These are phyloP conservation scores for Pythium sp. DNA, from an alignment of 352 stramenopile genomes.

Conservation along the genomic window DNA sequence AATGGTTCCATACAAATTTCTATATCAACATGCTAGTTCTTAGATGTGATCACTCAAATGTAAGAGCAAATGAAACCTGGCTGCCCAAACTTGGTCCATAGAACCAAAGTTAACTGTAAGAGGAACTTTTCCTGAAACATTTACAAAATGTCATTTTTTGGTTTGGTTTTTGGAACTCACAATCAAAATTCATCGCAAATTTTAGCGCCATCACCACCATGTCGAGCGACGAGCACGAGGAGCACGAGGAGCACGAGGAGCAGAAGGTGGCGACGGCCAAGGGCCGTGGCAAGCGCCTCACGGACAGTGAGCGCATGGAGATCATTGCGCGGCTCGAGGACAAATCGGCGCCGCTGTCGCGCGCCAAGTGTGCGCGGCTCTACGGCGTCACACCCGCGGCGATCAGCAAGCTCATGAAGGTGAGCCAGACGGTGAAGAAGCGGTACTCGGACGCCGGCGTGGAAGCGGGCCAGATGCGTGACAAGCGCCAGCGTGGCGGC, in stretches of 20 bases:
- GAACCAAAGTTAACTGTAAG: no score
- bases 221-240: slow-evolving; percentile 1
- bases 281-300: slow-evolving; percentile 59
- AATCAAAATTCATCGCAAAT: background rate
- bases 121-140: background rate
- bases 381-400: slow-evolving; percentile 69
- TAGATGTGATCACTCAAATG: no score
- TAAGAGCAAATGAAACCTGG: no score
- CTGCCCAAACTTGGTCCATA: no score
- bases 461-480: slow-evolving; percentile 26
- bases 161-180: background rate
- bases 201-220: background rate
- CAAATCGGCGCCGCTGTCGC: slow-evolving; percentile 41
- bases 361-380: slow-evolving; percentile 51
- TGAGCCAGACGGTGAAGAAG: slow-evolving; percentile 63
- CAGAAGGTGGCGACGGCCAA: slow-evolving; percentile 24
- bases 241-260: background rate
- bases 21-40: no score
- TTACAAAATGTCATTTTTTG: background rate
- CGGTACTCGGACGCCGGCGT: slow-evolving; percentile 54
- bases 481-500: slow-evolving; percentile 59
- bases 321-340: slow-evolving; percentile 72
- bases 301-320: slow-evolving; percentile 70
- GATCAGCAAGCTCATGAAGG: slow-evolving; percentile 82
- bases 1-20: no score